A percentile compares a stretch with the other conserved stretches of the same genome.
Conservation (phyloP, 2,329 filamentous ascomycete species). For the Exophiala mesophila region DNA sequence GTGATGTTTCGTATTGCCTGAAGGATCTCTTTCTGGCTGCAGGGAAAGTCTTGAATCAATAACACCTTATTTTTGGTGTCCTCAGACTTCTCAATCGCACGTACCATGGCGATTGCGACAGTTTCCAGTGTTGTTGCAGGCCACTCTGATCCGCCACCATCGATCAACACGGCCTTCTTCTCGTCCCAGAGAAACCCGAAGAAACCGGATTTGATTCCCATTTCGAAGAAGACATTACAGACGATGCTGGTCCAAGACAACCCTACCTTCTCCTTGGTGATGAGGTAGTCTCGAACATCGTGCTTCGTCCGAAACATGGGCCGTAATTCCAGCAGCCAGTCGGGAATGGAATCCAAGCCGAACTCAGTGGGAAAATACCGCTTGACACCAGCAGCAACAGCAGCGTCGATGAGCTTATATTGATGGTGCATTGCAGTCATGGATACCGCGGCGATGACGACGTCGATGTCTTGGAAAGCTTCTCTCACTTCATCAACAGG, state of each 20-base stretch:
- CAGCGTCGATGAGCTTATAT: slow-evolving; percentile 39
- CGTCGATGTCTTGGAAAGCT: slow-evolving; percentile 19
- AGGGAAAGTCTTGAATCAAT: slow-evolving; percentile 41
- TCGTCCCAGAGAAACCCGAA: slow-evolving; percentile 41
- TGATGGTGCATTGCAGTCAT: slow-evolving; percentile 25
- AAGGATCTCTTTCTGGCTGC: slow-evolving; percentile 42
- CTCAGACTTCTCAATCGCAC: slow-evolving; percentile 44
- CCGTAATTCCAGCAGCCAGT: slow-evolving; percentile 19
- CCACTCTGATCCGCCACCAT: slow-evolving; percentile 48
- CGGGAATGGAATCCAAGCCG: slow-evolving; percentile 23
- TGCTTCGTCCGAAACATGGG: slow-evolving; percentile 30
- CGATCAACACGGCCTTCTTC: slow-evolving; percentile 41
- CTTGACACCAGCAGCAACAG: slow-evolving; percentile 37
- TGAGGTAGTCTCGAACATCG: slow-evolving; percentile 29
- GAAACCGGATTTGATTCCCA: slow-evolving; percentile 36
- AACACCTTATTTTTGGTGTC: slow-evolving; percentile 52
- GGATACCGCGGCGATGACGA: slow-evolving; percentile 18
- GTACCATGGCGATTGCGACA: slow-evolving; percentile 46
- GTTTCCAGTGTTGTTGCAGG: slow-evolving; percentile 45
- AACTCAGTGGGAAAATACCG: slow-evolving; percentile 40
- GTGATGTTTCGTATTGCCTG: slow-evolving; percentile 24
- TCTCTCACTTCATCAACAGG: slow-evolving; percentile 9
- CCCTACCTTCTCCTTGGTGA: slow-evolving; percentile 20
- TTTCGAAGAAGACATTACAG: slow-evolving; percentile 35
- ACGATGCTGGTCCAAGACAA: slow-evolving; percentile 31